A percentile compares a stretch with the other conserved stretches of the same genome.
phyloP scores from a whole-genome alignment of 2,329 filamentous ascomycete species.

The Colletotrichum cordylinicola region DNA sequence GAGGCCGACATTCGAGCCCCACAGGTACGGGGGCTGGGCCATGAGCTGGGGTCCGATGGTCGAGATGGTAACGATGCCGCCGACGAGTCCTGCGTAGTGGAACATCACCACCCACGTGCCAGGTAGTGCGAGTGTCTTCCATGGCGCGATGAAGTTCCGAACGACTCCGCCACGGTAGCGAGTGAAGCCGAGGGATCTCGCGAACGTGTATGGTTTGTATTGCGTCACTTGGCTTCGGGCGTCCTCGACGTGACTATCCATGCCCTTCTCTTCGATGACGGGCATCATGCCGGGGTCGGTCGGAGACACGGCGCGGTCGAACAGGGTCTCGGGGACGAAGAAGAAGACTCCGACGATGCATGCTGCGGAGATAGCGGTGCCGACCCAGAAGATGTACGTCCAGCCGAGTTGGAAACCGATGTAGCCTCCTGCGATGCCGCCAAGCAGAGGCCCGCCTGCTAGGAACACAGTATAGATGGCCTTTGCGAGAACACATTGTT shows the following conservation, averaged over 20 bases:
- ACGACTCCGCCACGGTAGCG: slow-evolving; percentile 24
- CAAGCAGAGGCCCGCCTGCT: slow-evolving; percentile 33
- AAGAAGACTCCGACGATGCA: slow-evolving; percentile 31
- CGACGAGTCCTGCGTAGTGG: slow-evolving; percentile 41
- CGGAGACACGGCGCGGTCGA: slow-evolving; percentile 21
- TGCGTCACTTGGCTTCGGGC: not conserved
- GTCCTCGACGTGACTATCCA: not conserved
- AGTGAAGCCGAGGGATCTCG: slow-evolving; percentile 24
- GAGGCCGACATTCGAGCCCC: slow-evolving; percentile 36
- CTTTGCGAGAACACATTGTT: not conserved
- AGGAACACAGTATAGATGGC: slow-evolving; percentile 39
- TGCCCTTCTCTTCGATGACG: slow-evolving; percentile 5
- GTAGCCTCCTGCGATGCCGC: slow-evolving; percentile 41
- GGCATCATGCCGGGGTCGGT: not conserved
- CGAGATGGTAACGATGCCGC: slow-evolving; percentile 38
- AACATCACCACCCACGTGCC: slow-evolving; percentile 41
- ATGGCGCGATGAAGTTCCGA: slow-evolving; percentile 30
- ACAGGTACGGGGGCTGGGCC: slow-evolving; percentile 34
- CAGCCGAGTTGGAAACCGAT: slow-evolving; percentile 37
- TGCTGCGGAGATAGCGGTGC: slow-evolving; percentile 28
- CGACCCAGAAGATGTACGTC: slow-evolving; percentile 37
- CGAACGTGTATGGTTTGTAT: not conserved
- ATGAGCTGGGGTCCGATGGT: slow-evolving; percentile 37
- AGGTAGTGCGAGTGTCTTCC: slow-evolving; percentile 33
- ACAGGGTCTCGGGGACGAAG: slow-evolving; percentile 40